A percentile compares a stretch with the other conserved stretches of the same genome.
Evolutionary conservation across 164 flowering plant species (phyloP).

Genomic region (Vitis vinifera): ASM3070453v1 NC_081811.1:10966501-10967000

Average conservation of each 20-base stretch:
- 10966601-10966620: background rate
- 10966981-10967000: too few relatives aligned
- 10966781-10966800: background rate
- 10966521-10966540: too few relatives aligned
- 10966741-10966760: too few relatives aligned
- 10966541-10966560: background rate
- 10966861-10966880: constrained; percentile 1
- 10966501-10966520: too few relatives aligned
- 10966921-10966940: background rate
- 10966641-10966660: constrained; percentile 19
- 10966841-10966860: background rate
- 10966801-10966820: background rate
- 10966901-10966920: background rate
- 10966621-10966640: constrained; percentile 6
- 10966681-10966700: constrained; percentile 2
- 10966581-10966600: constrained; percentile 12
- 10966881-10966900: background rate
- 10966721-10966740: background rate
- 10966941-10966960: constrained; percentile 5
- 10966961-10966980: background rate
- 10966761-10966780: constrained; percentile 8
- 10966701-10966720: constrained; percentile 12
- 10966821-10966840: constrained; percentile 4
- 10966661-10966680: constrained; percentile 5
- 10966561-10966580: constrained; percentile 11